Conservation (phyloP, 768 basidiomycete genomes). For the Auricularia sp. region DNA sequence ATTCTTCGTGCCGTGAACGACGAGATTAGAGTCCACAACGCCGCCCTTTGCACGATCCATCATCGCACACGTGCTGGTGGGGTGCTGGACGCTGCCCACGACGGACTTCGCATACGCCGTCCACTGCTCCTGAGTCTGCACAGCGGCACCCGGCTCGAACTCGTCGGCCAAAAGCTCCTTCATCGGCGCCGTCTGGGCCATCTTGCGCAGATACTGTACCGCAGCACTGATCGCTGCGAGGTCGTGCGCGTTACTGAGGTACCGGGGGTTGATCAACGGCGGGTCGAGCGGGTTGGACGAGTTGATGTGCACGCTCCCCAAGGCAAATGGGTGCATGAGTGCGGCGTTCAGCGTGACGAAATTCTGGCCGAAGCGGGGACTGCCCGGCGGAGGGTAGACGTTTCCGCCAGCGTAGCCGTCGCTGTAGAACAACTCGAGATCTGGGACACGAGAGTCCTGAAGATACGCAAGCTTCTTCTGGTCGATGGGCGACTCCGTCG, state of each 20-base stretch:
- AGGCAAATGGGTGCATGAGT: background rate
- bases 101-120: constrained; percentile 31
- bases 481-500: background rate
- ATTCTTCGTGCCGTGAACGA: constrained; percentile 15
- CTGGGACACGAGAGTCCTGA: background rate
- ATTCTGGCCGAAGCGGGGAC: too few species aligned
- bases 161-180: constrained; percentile 34
- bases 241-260: constrained; percentile 27
- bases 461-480: background rate
- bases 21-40: constrained; percentile 44
- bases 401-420: background rate
- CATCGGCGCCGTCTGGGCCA: constrained; percentile 45
- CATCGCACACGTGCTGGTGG: constrained; percentile 48
- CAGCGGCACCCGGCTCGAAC: constrained; percentile 35
- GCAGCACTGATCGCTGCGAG: constrained; percentile 42
- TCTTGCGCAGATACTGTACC: constrained; percentile 47
- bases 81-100: constrained; percentile 36
- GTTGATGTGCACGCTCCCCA: constrained; percentile 17
- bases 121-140: constrained; percentile 45
- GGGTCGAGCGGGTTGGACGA: constrained; percentile 22
- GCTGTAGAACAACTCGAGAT: background rate
- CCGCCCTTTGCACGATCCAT: constrained; percentile 42
- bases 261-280: constrained; percentile 35
- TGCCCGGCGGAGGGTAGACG: too few species aligned
- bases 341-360: background rate